These are phyloP conservation scores for Nakaseomyces bracarensis DNA, from an alignment of 1,139 yeast genomes.

Conservation along the genomic window DNA sequence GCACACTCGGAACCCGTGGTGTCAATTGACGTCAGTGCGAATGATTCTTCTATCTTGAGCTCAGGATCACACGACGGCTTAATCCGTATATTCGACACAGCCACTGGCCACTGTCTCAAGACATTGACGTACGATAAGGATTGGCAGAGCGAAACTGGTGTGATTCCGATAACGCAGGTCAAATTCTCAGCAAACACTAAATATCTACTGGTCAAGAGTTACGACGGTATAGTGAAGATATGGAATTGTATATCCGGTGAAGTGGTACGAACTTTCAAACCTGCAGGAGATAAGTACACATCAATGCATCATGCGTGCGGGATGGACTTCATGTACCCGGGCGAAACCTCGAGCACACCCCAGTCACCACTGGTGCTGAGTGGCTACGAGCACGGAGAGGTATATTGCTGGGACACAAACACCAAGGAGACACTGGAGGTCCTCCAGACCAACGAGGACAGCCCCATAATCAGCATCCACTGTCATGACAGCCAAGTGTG, in stretches of 20 bases:
- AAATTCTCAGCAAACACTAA: conserved; percentile 76
- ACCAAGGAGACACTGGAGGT: conserved; percentile 44
- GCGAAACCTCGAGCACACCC: conserved; percentile 13
- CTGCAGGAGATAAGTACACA: conserved; percentile 15
- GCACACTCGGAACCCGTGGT: conserved; percentile 93
- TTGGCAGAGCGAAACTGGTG: conserved; percentile 47
- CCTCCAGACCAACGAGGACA: conserved; percentile 27
- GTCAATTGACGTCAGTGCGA: conserved; percentile 54
- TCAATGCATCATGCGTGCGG: conserved; percentile 36
- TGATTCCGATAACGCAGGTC: conserved; percentile 71
- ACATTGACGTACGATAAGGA: conserved; percentile 69
- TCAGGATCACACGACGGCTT: conserved; percentile 90
- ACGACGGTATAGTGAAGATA: conserved; percentile 68
- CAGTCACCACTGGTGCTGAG: conserved; percentile 40
- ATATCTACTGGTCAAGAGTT: conserved; percentile 66
- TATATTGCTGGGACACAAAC: conserved; percentile 72
- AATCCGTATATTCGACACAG: conserved; percentile 77
- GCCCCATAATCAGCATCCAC: conserved; percentile 46
- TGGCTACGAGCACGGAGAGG: conserved; percentile 55
- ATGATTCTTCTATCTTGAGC: conserved; percentile 75
- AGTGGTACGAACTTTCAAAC: conserved; percentile 63
- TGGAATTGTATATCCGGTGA: conserved; percentile 79
- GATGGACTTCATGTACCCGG: conserved; percentile 38
- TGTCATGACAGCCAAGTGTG: conserved; percentile 37
- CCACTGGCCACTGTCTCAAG: conserved; percentile 83